Base-by-base conservation (phyloP, 2,329 filamentous ascomycete species). In the Plectosphaerella cucumerina region DNA sequence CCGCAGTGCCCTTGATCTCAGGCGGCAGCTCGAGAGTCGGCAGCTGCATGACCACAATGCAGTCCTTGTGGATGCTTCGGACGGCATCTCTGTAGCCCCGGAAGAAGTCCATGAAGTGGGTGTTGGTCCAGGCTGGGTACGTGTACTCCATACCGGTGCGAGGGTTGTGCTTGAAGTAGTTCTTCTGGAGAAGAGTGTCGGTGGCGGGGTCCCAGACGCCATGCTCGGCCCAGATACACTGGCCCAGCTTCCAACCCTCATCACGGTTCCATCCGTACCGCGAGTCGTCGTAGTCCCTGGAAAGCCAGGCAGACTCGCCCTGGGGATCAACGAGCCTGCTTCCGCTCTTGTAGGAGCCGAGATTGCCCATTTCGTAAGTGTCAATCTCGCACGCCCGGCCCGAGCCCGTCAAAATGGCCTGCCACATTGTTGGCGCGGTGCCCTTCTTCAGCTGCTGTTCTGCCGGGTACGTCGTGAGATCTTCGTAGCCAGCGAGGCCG, bases 201-300 rank as follows among this genome's bases (percentile, higher is more conserved):
- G 81, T 87, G 4, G 76, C 72, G 6, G 88, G 85, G 63, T 99
- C 90, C 94, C 94, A 99, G 6, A 99, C 84, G 1, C 92, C 93
- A 66, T 99, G 92, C 63, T 97, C 93, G 4, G 94, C 93, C 94
- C 94, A 99, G 39, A 99, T 68, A 62, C 94, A 97, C 68, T 95
- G 84, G n/a, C 94, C 94, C 17, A 99, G 73, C 66, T 86, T 92
- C 94, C 94, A 99, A 8, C 78, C 86, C 0, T 88, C 80, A 62
- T 96, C 90, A 57, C 94, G 83, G 65, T 88, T 91, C 85, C 90
- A 99, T 34, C 90, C 90, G 66, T 99, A 99, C 56, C 84, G 82
- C 12, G 82, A 85, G 58, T 99, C 94, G 61, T 96, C 87, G 65
- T 93, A 90, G 52, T 84, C 85, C n/a, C 74, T 73, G 2, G 90